These are phyloP conservation scores for Gyromitra esculenta DNA, from an alignment of 2,329 filamentous ascomycete species.

Conservation along the genomic window DNA sequence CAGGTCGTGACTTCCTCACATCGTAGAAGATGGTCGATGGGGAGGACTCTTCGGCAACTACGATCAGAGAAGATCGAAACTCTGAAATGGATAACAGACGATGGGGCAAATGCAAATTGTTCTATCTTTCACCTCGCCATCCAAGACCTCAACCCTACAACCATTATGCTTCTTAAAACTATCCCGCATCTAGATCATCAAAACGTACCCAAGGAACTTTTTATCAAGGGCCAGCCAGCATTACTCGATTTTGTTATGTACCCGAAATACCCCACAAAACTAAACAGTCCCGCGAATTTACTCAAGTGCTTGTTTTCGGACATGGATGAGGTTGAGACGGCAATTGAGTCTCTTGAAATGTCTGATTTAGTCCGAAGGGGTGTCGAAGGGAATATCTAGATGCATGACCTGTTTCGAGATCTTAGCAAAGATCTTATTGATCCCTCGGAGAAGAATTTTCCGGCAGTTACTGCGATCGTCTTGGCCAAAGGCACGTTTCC, in stretches of 20 bases:
- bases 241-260: background rate
- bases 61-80: slow-evolving; percentile 19
- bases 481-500: slow-evolving; percentile 4
- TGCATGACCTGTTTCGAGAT: slow-evolving; percentile 28
- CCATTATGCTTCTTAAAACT: slow-evolving; percentile 14
- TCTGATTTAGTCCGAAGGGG: slow-evolving; percentile 18
- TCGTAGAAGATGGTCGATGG: slow-evolving; percentile 3
- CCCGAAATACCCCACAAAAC: background rate
- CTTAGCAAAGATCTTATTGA: slow-evolving; percentile 10
- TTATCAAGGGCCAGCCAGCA: background rate
- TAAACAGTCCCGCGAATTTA: background rate
- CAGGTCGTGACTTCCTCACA: slow-evolving; percentile 12
- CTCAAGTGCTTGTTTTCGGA: background rate
- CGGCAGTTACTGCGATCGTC: background rate
- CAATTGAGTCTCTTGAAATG: background rate
- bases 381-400: slow-evolving; percentile 23
- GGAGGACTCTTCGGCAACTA: slow-evolving; percentile 9
- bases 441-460: background rate
- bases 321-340: slow-evolving; percentile 1
- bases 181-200: slow-evolving; percentile 17
- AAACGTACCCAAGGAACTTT: slow-evolving; percentile 13
- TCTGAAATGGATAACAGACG: background rate
- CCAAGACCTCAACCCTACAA: background rate
- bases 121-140: slow-evolving; percentile 9
- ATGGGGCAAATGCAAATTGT: background rate